These are phyloP conservation scores for Leptoxyphium fumago DNA, from an alignment of 2,329 filamentous ascomycete species.

Conservation along the genomic window DNA sequence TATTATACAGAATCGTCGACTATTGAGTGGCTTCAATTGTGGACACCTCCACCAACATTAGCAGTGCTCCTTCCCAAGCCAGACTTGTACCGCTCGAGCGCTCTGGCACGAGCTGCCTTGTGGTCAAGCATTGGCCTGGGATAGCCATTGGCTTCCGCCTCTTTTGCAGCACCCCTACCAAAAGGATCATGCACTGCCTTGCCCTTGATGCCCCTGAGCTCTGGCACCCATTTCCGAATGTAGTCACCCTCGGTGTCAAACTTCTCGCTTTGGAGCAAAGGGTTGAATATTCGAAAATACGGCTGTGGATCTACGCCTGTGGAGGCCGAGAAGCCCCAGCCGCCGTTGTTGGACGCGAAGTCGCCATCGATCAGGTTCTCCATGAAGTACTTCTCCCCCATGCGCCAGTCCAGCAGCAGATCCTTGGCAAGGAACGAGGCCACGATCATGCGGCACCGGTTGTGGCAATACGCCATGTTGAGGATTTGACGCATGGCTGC, in stretches of 20 bases:
- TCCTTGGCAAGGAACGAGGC: conserved; percentile 72
- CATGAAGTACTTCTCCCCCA: conserved; percentile 74
- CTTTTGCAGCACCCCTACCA: conserved; percentile 41
- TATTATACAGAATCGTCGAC: too few relatives aligned
- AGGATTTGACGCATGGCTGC: conserved; percentile 71
- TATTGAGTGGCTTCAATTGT: conserved; percentile 10
- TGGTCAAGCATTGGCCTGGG: conserved; percentile 64
- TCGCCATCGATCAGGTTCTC: conserved; percentile 65
- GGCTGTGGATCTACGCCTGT: conserved; percentile 74
- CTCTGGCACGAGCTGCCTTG: conserved; percentile 50
- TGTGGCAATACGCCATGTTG: conserved; percentile 64
- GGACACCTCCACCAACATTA: conserved; percentile 19
- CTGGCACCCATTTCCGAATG: conserved; percentile 69
- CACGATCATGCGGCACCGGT: conserved; percentile 70
- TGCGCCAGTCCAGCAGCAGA: conserved; percentile 67
- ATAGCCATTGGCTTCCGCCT: conserved; percentile 55
- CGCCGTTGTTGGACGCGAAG: conserved; percentile 63
- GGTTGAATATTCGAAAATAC: conserved; percentile 86
- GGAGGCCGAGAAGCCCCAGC: conserved; percentile 51
- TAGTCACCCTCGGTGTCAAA: conserved; percentile 69
- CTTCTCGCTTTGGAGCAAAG: conserved; percentile 68
- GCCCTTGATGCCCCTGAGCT: conserved; percentile 48
- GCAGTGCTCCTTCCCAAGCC: conserved; percentile 40
- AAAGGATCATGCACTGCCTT: conserved; percentile 74
- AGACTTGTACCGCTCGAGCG: conserved; percentile 55